A percentile compares a stretch with the other conserved stretches of the same genome.
These are phyloP conservation scores for Apostasia shenzhenica DNA, from an alignment of 106 monocot genomes.

Conservation along the genomic window DNA sequence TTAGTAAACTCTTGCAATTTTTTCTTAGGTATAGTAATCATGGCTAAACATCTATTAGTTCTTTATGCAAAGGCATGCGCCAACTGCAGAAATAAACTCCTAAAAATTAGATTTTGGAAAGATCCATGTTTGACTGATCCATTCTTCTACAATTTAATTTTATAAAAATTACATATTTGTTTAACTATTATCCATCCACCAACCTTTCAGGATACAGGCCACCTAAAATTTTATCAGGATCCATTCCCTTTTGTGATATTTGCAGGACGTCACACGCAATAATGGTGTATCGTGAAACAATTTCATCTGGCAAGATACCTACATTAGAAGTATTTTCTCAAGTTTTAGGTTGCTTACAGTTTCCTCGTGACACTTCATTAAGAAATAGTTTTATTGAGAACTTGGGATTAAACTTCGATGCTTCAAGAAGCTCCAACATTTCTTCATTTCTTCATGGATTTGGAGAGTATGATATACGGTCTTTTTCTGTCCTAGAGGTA, in stretches of 20 bases:
- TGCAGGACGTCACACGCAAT: conserved; percentile 79
- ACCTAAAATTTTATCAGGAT: neutral
- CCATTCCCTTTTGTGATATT: neutral
- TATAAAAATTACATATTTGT: too few relatives aligned
- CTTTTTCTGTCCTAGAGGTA: conserved; percentile 76
- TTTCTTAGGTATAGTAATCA: too few relatives aligned
- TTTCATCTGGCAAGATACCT: conserved; percentile 67
- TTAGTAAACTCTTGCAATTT: too few relatives aligned
- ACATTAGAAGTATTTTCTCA: conserved; percentile 79
- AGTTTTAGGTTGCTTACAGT: conserved; percentile 88
- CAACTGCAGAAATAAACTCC: too few relatives aligned
- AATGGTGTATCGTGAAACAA: conserved; percentile 65
- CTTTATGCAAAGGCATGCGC: too few relatives aligned
- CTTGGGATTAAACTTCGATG: conserved; percentile 43
- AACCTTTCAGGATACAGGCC: too few relatives aligned
- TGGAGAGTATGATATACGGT: conserved; percentile 83
- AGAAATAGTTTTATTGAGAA: conserved; percentile 67
- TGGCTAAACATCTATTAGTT: too few relatives aligned
- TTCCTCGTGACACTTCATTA: conserved; percentile 48
- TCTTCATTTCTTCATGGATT: conserved; percentile 84
- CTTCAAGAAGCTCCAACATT: conserved; percentile 39
- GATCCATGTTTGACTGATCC: too few relatives aligned
- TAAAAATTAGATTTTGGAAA: too few relatives aligned
- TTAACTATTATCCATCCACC: too few relatives aligned
- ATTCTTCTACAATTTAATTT: too few relatives aligned